Conservation (phyloP, 495 filamentous ascomycete genomes). For the Melanomma pulvis-pyrius region DNA sequence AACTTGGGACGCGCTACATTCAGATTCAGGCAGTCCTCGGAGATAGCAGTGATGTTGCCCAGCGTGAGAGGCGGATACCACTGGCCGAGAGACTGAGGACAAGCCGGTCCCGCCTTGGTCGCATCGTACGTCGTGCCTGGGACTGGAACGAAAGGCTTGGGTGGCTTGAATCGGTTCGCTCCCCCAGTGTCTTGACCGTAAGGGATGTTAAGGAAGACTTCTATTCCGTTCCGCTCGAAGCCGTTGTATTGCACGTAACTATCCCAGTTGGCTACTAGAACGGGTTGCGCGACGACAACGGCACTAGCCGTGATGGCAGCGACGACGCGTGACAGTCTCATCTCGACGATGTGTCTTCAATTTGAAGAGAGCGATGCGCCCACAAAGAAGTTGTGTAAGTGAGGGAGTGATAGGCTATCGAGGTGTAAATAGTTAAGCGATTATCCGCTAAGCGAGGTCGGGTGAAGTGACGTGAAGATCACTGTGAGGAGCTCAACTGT, state of each 20-base stretch:
- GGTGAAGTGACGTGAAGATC: no score
- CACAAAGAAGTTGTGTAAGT: no score
- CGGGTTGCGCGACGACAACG: background rate
- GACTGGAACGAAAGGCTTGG: background rate
- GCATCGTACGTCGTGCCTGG: background rate
- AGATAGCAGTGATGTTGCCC: constrained; percentile 13
- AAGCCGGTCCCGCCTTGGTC: constrained; percentile 9
- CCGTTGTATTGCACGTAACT: background rate
- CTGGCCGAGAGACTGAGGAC: constrained; percentile 20
- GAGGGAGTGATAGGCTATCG: no score
- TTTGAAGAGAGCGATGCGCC: no score
- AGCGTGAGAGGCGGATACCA: constrained; percentile 6
- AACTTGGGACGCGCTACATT: constrained; percentile 13
- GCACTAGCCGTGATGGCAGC: background rate
- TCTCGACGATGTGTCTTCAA: no score
- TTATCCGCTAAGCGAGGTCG: no score
- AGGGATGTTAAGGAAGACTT: constrained; percentile 11
- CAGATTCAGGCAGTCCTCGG: constrained; percentile 25
- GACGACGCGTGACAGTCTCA: no score
- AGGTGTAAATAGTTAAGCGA: no score
- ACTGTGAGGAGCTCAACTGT: no score
- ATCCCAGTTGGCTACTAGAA: constrained; percentile 9
- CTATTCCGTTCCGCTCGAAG: constrained; percentile 9
- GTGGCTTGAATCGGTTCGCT: constrained; percentile 23
- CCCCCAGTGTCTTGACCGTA: constrained; percentile 21